Evolutionary conservation across 1,284 basidiomycete species (phyloP).

Genomic region (Paramarasmius palmivorus): DNA sequence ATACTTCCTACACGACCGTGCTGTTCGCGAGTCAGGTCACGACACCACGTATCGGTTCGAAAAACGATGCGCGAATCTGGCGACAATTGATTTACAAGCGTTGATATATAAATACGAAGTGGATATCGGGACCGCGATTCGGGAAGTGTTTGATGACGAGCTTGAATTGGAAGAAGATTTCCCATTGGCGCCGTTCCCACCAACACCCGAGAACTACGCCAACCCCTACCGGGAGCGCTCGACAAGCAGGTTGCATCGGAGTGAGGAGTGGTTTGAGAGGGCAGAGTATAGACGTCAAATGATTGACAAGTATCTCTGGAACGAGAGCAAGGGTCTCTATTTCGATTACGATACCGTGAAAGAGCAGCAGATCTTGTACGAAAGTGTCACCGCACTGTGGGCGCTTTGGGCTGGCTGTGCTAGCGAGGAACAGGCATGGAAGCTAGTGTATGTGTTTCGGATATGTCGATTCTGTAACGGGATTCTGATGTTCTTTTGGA

Average conservation of each 20-base stretch:
- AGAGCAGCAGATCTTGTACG: conserved; percentile 91
- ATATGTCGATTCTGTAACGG: neutral
- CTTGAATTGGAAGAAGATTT: conserved; percentile 93
- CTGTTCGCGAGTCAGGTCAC: conserved; percentile 93
- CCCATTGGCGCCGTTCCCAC: conserved; percentile 87
- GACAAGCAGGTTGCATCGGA: conserved; percentile 62
- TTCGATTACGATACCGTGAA: conserved; percentile 95
- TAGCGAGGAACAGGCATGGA: conserved; percentile 91
- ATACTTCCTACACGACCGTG: conserved; percentile 96
- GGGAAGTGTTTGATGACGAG: conserved; percentile 91
- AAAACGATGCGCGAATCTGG: conserved; percentile 94
- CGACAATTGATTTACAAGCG: conserved; percentile 94
- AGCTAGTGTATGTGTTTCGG: conserved; percentile 71
- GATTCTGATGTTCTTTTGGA: conserved; percentile 19
- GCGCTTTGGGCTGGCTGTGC: conserved; percentile 97
- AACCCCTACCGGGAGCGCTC: conserved; percentile 64
- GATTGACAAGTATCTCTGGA: conserved; percentile 97
- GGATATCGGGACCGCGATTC: conserved; percentile 92
- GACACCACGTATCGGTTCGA: conserved; percentile 98
- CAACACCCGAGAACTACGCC: conserved; percentile 76
- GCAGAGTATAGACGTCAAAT: conserved; percentile 80
- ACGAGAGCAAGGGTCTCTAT: conserved; percentile 92
- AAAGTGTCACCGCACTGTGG: conserved; percentile 96
- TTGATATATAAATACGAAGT: conserved; percentile 92
- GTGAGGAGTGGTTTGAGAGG: conserved; percentile 89